Conservation (phyloP, 768 basidiomycete genomes). For the Pleurotus eryngii region DNA sequence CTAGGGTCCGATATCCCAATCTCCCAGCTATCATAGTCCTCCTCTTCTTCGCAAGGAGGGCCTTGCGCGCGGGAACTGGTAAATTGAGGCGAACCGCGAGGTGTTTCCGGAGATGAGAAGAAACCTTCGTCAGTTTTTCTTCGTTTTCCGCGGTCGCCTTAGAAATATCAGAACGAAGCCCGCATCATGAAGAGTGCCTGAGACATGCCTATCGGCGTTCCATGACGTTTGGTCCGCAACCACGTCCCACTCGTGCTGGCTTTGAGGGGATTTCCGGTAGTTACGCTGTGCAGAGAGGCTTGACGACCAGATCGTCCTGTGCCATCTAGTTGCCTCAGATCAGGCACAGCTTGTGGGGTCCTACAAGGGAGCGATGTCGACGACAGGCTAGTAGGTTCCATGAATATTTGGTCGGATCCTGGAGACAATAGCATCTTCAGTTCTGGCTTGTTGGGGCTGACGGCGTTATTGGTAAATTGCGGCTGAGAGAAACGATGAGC, state of each 20-base stretch:
- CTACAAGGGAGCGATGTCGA: too few relatives aligned
- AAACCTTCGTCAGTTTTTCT: background rate
- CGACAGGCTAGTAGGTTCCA: background rate
- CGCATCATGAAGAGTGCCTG: too few relatives aligned
- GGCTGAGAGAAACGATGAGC: background rate
- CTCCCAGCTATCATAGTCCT: slow-evolving; percentile 30
- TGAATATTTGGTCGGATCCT: background rate
- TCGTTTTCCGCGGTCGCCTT: background rate
- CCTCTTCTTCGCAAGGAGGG: slow-evolving; percentile 6
- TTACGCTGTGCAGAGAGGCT: background rate
- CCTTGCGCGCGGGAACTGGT: background rate
- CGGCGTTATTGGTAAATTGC: background rate
- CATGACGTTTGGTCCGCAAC: background rate
- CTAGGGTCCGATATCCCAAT: slow-evolving; percentile 13
- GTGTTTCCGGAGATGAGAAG: background rate
- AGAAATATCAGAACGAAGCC: too few relatives aligned
- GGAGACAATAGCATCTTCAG: background rate
- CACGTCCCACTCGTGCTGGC: background rate
- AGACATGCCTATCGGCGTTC: background rate
- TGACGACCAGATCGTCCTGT: background rate
- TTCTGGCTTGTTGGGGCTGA: background rate
- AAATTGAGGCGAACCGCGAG: background rate
- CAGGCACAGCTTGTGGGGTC: background rate
- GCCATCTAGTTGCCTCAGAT: background rate
- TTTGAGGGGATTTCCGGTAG: background rate